These are phyloP conservation scores for Pugionium cornutum DNA, from an alignment of 345 rosid genomes.

Conservation along the genomic window DNA sequence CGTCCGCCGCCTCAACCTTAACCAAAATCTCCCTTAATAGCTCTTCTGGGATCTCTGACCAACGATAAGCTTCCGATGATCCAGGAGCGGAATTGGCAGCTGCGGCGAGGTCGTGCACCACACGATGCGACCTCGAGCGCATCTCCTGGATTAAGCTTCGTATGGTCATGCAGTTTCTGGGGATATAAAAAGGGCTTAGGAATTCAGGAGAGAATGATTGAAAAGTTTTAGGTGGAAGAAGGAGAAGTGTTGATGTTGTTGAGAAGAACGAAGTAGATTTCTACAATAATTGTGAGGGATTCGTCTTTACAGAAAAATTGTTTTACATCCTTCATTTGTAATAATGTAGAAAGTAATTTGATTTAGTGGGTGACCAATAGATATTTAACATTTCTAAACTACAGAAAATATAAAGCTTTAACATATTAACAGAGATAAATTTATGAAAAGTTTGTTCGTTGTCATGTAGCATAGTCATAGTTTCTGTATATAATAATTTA, in stretches of 20 bases:
- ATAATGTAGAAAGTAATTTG: too few species aligned
- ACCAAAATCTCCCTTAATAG: conserved; percentile 64
- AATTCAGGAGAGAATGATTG: too few species aligned
- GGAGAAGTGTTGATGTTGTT: not conserved
- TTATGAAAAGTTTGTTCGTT: too few species aligned
- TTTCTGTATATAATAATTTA: too few species aligned
- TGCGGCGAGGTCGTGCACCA: conserved; percentile 53
- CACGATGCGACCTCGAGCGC: conserved; percentile 63
- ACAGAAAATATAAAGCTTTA: too few species aligned
- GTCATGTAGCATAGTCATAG: too few species aligned
- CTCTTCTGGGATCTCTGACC: conserved; percentile 84
- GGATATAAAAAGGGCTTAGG: not conserved
- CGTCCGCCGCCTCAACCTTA: conserved; percentile 70
- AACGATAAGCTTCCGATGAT: conserved; percentile 41
- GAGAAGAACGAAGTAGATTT: not conserved
- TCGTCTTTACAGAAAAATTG: too few species aligned
- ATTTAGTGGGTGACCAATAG: too few species aligned
- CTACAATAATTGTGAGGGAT: too few species aligned
- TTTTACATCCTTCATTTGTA: too few species aligned
- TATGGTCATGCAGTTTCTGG: conserved; percentile 43
- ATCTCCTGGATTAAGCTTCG: conserved; percentile 52
- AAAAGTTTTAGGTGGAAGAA: not conserved
- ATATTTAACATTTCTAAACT: too few species aligned
- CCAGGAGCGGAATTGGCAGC: conserved; percentile 24
- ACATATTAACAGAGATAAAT: too few species aligned